Evolutionary conservation across 2,329 filamentous ascomycete genomes (phyloP).

Genomic region (Cladorrhinum sp.): DNA sequence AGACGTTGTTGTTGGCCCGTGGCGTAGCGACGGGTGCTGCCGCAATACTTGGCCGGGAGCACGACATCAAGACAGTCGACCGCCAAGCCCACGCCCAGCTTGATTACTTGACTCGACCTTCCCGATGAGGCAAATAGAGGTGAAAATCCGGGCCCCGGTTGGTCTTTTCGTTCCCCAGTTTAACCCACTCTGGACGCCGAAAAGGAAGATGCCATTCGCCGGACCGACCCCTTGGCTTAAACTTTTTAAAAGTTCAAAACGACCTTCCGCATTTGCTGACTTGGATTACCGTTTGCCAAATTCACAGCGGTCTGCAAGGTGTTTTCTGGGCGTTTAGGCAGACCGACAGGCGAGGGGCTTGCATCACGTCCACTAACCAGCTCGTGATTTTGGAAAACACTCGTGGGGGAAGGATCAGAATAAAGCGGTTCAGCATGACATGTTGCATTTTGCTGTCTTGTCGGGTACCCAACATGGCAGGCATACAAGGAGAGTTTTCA

Average conservation of each 20-base stretch:
- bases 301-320: not conserved
- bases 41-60: conserved; percentile 29
- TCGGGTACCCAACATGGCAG: not conserved
- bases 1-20: not conserved
- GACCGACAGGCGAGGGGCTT: not conserved
- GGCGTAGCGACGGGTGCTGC: conserved; percentile 14
- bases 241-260: not conserved
- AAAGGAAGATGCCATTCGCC: conserved; percentile 4
- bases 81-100: conserved; percentile 14
- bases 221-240: not conserved
- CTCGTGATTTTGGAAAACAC: too few relatives aligned
- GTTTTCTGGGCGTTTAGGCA: not conserved
- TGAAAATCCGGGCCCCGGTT: conserved; percentile 10
- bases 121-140: conserved; percentile 13
- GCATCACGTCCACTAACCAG: too few relatives aligned
- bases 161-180: not conserved
- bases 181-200: not conserved
- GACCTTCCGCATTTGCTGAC: not conserved
- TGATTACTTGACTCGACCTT: conserved; percentile 19
- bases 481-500: not conserved
- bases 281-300: not conserved
- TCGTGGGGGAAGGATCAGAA: not conserved
- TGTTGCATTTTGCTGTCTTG: not conserved
- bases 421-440: not conserved
- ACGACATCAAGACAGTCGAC: conserved; percentile 24